Evolutionary conservation across 1,284 basidiomycete species (phyloP).

Genomic region (Exobasidium rhododendri): DNA sequence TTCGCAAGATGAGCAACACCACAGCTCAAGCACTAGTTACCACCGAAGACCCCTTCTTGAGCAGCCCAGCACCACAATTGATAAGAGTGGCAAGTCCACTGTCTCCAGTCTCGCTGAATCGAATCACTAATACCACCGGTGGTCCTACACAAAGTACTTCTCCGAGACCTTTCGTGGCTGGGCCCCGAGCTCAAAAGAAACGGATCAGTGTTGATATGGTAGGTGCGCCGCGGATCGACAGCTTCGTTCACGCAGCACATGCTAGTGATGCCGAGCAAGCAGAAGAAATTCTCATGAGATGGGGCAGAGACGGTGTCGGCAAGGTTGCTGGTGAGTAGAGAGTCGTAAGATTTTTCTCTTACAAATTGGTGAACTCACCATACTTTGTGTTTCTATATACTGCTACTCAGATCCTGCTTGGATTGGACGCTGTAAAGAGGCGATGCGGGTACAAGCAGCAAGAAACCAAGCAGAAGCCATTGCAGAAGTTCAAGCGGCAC

Average conservation of each 20-base stretch:
- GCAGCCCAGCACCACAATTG: not conserved
- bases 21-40: not conserved
- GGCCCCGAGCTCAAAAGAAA: conserved; percentile 41
- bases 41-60: conserved; percentile 2
- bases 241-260: conserved; percentile 72
- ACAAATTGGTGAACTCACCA: not conserved
- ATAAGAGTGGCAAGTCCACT: not conserved
- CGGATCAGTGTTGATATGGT: conserved; percentile 49
- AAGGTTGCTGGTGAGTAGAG: conserved; percentile 59
- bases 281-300: conserved; percentile 78
- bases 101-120: not conserved
- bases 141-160: not conserved
- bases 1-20: conserved; percentile 19
- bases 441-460: conserved; percentile 63
- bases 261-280: conserved; percentile 89
- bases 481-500: conserved; percentile 65
- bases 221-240: conserved; percentile 33
- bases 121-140: not conserved
- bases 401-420: conserved; percentile 58
- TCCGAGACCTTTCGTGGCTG: not conserved
- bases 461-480: conserved; percentile 74
- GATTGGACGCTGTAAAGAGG: conserved; percentile 84
- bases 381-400: conserved; percentile 6
- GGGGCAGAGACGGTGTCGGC: conserved; percentile 85
- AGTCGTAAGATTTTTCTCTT: not conserved